Conservation (phyloP, 306 rosid genomes). For the Hylodesmum podocarpum region DNA sequence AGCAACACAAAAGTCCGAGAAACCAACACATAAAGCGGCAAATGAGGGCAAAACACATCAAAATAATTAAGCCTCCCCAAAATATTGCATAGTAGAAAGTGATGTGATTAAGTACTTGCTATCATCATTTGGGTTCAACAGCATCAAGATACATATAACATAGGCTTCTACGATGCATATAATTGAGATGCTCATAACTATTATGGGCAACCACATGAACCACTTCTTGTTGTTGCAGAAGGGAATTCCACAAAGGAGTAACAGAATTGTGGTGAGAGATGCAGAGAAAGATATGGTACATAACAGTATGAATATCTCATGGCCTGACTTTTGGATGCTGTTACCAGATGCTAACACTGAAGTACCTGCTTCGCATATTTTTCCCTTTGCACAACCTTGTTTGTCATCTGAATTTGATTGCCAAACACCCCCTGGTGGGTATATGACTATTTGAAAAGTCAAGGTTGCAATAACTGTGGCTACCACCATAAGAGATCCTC, state of each 20-base stretch:
- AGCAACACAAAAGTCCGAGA: not conserved
- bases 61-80: not conserved
- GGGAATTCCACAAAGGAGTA: conserved; percentile 22
- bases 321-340: not conserved
- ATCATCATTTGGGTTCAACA: not conserved
- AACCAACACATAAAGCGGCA: not conserved
- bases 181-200: conserved; percentile 8
- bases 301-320: not conserved
- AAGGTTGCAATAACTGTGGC: conserved; percentile 29
- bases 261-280: conserved; percentile 11
- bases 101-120: not conserved
- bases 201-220: not conserved
- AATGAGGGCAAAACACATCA: not conserved
- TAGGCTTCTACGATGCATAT: not conserved
- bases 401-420: not conserved
- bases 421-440: conserved; percentile 41
- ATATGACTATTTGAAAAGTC: conserved; percentile 19
- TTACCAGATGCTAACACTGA: conserved; percentile 25
- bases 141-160: not conserved
- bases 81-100: not conserved
- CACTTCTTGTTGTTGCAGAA: not conserved
- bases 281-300: conserved; percentile 31
- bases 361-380: conserved; percentile 21
- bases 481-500: conserved; percentile 31
- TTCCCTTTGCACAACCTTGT: not conserved